A percentile compares a stretch with the other conserved stretches of the same genome.
phyloP scores from a whole-genome alignment of 768 basidiomycete species.

The Tricholoma terreum region DNA sequence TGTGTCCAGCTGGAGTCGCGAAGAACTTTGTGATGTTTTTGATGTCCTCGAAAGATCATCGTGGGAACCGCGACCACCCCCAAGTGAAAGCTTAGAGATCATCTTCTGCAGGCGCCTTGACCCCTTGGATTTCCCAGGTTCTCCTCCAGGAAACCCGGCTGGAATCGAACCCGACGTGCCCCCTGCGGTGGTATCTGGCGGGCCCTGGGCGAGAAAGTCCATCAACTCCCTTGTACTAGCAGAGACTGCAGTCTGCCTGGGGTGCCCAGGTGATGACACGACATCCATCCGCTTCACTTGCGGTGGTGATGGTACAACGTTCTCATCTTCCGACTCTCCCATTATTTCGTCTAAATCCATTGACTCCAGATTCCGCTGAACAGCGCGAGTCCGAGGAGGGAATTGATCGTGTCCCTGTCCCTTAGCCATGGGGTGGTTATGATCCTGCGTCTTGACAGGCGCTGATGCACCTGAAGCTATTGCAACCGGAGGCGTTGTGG shows the following conservation, averaged over 20 bases:
- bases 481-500: constrained; percentile 27
- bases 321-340: constrained; percentile 66
- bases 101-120: constrained; percentile 72
- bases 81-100: constrained; percentile 73
- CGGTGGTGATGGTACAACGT: constrained; percentile 20
- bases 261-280: constrained; percentile 18
- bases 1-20: constrained; percentile 18
- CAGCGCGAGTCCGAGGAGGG: constrained; percentile 49
- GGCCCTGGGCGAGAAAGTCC: constrained; percentile 54
- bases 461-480: constrained; percentile 23
- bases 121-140: constrained; percentile 47
- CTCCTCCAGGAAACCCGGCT: constrained; percentile 26
- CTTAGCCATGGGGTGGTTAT: constrained; percentile 16
- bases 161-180: constrained; percentile 40
- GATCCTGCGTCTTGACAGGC: constrained; percentile 27
- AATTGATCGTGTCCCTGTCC: constrained; percentile 31
- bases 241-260: constrained; percentile 31
- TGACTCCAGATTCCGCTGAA: constrained; percentile 61
- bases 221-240: constrained; percentile 52
- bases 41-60: constrained; percentile 16
- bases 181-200: constrained; percentile 55
- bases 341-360: constrained; percentile 74
- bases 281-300: constrained; percentile 7
- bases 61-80: constrained; percentile 26
- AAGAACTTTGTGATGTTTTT: constrained; percentile 11